A percentile compares a stretch with the other conserved stretches of the same genome.
Conservation (phyloP, 805 yeast genomes). For the Schwanniomyces pseudopolymorphus region DNA sequence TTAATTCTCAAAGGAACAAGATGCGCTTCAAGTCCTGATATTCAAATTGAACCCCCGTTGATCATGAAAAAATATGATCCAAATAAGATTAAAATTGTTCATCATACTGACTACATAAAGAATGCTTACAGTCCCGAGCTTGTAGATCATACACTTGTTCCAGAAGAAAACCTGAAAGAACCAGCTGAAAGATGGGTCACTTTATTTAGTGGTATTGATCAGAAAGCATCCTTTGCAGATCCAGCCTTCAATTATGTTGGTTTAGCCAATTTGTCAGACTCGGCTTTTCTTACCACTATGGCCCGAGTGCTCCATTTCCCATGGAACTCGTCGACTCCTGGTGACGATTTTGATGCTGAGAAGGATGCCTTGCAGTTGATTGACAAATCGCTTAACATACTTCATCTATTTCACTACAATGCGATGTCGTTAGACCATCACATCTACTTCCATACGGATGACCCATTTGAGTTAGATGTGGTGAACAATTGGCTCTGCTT, state of each 20-base stretch:
- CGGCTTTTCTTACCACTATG: conserved; percentile 40
- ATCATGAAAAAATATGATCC: conserved; percentile 21
- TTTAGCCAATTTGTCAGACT: conserved; percentile 37
- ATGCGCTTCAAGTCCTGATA: conserved; percentile 6
- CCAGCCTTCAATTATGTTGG: conserved; percentile 33
- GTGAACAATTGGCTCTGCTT: conserved; percentile 38
- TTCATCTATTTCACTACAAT: conserved; percentile 40
- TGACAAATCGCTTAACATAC: conserved; percentile 28
- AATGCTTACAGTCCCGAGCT: conserved; percentile 41
- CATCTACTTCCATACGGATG: conserved; percentile 37
- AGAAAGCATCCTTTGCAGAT: conserved; percentile 18
- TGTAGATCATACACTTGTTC: conserved; percentile 27
- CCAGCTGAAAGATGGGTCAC: conserved; percentile 43
- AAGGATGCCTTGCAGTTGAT: conserved; percentile 33
- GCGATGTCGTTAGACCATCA: conserved; percentile 49
- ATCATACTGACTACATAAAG: conserved; percentile 37
- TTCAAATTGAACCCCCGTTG: conserved; percentile 11
- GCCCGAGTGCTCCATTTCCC: conserved; percentile 41
- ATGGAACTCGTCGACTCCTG: conserved; percentile 40
- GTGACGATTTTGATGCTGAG: conserved; percentile 29
- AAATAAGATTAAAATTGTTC: conserved; percentile 23
- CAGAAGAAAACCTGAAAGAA: conserved; percentile 28
- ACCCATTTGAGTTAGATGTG: conserved; percentile 23
- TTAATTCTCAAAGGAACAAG: conserved; percentile 24
- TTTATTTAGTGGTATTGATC: conserved; percentile 37